Evolutionary conservation across 1,284 basidiomycete genomes (phyloP).

Genomic region (Malassezia dermatis): DNA sequence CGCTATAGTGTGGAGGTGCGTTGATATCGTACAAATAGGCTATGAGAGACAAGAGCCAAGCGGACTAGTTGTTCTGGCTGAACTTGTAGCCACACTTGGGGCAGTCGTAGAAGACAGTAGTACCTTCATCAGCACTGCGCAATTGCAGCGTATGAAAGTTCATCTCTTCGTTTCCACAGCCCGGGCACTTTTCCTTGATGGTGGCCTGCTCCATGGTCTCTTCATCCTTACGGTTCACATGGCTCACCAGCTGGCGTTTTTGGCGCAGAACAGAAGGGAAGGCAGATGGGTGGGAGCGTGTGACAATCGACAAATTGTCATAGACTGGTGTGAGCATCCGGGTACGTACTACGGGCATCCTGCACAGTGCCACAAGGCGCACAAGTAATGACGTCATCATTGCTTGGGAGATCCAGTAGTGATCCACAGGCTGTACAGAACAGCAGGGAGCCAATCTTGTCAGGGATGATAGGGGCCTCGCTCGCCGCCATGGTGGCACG

Average conservation of each 20-base stretch:
- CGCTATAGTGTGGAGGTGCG: background rate
- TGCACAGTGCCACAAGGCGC: slow-evolving; percentile 78
- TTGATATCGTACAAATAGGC: background rate
- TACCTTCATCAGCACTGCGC: slow-evolving; percentile 50
- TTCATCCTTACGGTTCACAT: slow-evolving; percentile 18
- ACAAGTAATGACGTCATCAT: slow-evolving; percentile 67
- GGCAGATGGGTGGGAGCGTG: slow-evolving; percentile 79
- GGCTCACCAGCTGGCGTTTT: slow-evolving; percentile 72
- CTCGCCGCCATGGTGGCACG: background rate
- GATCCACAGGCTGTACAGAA: slow-evolving; percentile 91
- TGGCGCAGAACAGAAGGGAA: slow-evolving; percentile 81
- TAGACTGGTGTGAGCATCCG: slow-evolving; percentile 58
- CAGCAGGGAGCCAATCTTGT: slow-evolving; percentile 65
- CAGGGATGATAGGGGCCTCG: slow-evolving; percentile 6
- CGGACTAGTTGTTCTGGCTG: slow-evolving; percentile 31
- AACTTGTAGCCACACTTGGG: slow-evolving; percentile 48
- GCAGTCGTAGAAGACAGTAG: slow-evolving; percentile 48
- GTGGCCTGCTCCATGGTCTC: slow-evolving; percentile 48
- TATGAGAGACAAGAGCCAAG: background rate
- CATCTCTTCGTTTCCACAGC: slow-evolving; percentile 58
- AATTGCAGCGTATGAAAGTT: slow-evolving; percentile 51
- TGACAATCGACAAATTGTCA: slow-evolving; percentile 80
- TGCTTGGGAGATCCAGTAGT: slow-evolving; percentile 70
- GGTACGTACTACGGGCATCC: slow-evolving; percentile 51
- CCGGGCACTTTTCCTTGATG: slow-evolving; percentile 85